These are phyloP conservation scores for Pseudogymnoascus sp. DNA, from an alignment of 2,329 filamentous ascomycete genomes.

Conservation along the genomic window DNA sequence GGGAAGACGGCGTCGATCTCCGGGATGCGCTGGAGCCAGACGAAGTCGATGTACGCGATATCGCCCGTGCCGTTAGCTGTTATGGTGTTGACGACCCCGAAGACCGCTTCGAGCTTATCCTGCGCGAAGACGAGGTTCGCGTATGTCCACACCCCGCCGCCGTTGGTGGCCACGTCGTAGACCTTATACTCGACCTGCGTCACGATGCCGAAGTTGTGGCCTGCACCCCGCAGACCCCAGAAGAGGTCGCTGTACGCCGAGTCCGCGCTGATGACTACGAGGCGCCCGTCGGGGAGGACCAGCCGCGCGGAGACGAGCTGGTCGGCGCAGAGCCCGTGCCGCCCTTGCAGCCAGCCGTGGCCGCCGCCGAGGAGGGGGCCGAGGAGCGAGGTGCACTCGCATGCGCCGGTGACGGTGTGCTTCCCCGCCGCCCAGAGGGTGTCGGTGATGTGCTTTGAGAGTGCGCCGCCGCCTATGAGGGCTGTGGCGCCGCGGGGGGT, in stretches of 20 bases:
- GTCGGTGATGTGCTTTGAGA: conserved; percentile 20
- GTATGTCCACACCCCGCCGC: neutral
- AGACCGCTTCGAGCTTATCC: conserved; percentile 27
- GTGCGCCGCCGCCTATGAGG: conserved; percentile 24
- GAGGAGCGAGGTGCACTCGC: conserved; percentile 31
- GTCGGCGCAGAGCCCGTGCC: conserved; percentile 41
- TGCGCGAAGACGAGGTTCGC: conserved; percentile 20
- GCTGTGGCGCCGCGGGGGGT: conserved; percentile 20
- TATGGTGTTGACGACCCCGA: conserved; percentile 17
- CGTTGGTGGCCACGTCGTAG: neutral
- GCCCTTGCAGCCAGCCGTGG: conserved; percentile 47
- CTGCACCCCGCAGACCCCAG: conserved; percentile 30
- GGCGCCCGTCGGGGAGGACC: conserved; percentile 40
- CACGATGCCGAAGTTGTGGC: conserved; percentile 36
- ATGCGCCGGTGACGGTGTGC: conserved; percentile 15
- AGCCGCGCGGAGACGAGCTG: conserved; percentile 29
- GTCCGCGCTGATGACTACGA: conserved; percentile 34
- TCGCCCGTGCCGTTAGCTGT: neutral
- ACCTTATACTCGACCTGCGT: conserved; percentile 31
- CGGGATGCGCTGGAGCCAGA: conserved; percentile 35
- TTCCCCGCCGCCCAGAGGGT: conserved; percentile 21
- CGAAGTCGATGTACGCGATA: conserved; percentile 38
- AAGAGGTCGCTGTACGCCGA: conserved; percentile 39
- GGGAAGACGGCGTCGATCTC: conserved; percentile 30
- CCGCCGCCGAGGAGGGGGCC: conserved; percentile 20